A percentile compares a stretch with the other conserved stretches of the same genome.
Evolutionary conservation across 768 basidiomycete species (phyloP).

Genomic region (Candolleomyces eurysporus): DNA sequence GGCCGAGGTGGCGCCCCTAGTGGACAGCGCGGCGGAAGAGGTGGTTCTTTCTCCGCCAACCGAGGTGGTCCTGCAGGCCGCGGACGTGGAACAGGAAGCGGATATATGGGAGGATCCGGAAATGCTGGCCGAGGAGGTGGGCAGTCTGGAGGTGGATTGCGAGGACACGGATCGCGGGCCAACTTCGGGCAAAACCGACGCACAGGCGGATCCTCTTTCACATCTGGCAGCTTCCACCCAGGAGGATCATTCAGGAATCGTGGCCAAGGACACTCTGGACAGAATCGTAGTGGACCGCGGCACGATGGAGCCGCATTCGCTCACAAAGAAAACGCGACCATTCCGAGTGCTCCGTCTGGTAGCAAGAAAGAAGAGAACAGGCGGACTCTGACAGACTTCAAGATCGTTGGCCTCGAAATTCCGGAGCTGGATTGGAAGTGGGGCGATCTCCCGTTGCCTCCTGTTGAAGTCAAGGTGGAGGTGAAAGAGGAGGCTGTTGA

Average conservation of each 20-base stretch:
- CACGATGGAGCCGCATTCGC: conserved; percentile 45
- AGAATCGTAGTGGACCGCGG: conserved; percentile 33
- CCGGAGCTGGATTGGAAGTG: conserved; percentile 83
- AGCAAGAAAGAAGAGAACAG: conserved; percentile 88
- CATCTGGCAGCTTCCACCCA: conserved; percentile 41
- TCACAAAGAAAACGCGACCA: conserved; percentile 48
- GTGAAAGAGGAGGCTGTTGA: conserved; percentile 9
- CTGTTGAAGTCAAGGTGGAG: conserved; percentile 12
- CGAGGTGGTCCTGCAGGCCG: conserved; percentile 43
- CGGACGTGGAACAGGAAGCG: conserved; percentile 29
- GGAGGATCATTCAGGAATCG: conserved; percentile 59
- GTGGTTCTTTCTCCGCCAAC: conserved; percentile 47
- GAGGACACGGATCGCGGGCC: conserved; percentile 61
- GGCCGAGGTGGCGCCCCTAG: conserved; percentile 38
- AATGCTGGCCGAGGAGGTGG: conserved; percentile 45
- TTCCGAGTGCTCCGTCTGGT: conserved; percentile 40
- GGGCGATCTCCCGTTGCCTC: conserved; percentile 55
- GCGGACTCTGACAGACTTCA: conserved; percentile 96
- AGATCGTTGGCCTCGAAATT: conserved; percentile 89
- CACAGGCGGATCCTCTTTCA: conserved; percentile 60
- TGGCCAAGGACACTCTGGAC: conserved; percentile 50
- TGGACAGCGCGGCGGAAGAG: conserved; percentile 50
- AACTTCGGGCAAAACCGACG: conserved; percentile 69
- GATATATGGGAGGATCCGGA: conserved; percentile 28
- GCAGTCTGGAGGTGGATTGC: conserved; percentile 44